Conservation (phyloP, 352 stramenopile species). For the Globisporangium barbulae region DNA sequence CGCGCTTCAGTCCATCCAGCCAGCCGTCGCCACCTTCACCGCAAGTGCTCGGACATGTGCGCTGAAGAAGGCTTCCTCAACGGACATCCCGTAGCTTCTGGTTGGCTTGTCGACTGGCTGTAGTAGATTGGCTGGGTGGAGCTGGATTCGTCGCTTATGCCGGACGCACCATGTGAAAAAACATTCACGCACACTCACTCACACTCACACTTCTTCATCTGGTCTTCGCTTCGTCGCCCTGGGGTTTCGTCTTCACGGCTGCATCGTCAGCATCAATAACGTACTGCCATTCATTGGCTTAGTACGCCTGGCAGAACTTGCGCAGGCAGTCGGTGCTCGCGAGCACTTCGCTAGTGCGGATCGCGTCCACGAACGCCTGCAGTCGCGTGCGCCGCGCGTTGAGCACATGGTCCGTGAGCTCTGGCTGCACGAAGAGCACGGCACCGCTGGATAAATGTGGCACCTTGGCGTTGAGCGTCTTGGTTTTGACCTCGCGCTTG, state of each 20-base stretch:
- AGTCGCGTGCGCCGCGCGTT: conserved; percentile 48
- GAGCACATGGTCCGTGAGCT: conserved; percentile 67
- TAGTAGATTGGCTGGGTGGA: background rate
- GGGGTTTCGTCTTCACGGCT: background rate
- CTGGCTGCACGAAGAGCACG: conserved; percentile 64
- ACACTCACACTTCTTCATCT: background rate
- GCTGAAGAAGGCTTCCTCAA: background rate
- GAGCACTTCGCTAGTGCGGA: conserved; percentile 44
- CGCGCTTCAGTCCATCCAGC: background rate
- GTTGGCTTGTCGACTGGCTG: background rate
- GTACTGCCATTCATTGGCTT: background rate
- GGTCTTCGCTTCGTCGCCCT: background rate
- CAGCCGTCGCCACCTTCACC: background rate
- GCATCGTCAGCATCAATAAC: background rate
- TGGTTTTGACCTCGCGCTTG: conserved; percentile 60
- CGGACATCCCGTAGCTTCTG: background rate
- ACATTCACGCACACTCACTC: conserved; percentile 7
- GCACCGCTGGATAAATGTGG: conserved; percentile 63
- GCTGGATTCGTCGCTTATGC: background rate
- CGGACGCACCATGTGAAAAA: background rate
- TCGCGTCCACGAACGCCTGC: conserved; percentile 61
- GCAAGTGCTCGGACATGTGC: background rate
- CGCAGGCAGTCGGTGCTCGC: conserved; percentile 46
- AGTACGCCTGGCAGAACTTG: conserved; percentile 80
- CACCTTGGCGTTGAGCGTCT: conserved; percentile 47